A percentile compares a stretch with the other conserved stretches of the same genome.
Evolutionary conservation across 148 eudicot genomes (phyloP).

Genomic region (Fagopyrum homotropicum): DNA sequence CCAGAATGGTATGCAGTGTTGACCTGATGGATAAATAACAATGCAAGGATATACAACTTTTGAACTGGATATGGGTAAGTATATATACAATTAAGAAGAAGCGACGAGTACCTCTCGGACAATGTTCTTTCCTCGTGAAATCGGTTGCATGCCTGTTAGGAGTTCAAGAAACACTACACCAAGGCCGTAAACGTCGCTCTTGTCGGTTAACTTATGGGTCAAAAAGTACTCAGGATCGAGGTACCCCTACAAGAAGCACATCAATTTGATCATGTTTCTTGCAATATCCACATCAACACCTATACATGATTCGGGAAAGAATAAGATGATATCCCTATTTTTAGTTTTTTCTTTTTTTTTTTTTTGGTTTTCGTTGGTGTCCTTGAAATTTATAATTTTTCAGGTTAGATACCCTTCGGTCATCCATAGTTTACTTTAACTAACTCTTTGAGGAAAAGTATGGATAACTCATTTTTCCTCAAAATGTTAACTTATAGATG

Average conservation of each 20-base stretch:
- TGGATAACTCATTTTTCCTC: too few relatives aligned
- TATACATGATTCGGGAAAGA: too few relatives aligned
- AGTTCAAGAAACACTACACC: conserved; percentile 82
- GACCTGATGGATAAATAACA: conserved; percentile 29
- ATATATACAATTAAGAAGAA: not conserved
- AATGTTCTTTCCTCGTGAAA: conserved; percentile 67
- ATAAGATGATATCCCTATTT: too few relatives aligned
- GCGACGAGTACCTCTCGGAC: conserved; percentile 64
- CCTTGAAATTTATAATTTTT: too few relatives aligned
- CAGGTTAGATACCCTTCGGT: too few relatives aligned
- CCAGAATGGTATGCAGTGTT: conserved; percentile 43
- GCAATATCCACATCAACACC: not conserved
- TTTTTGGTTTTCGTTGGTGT: too few relatives aligned
- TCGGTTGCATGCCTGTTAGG: conserved; percentile 68
- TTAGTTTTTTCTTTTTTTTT: too few relatives aligned
- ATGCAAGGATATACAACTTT: not conserved
- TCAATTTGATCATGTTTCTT: not conserved
- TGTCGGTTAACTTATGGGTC: conserved; percentile 75
- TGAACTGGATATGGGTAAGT: not conserved
- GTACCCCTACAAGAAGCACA: conserved; percentile 52
- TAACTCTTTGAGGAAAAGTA: too few relatives aligned
- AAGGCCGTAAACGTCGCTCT: conserved; percentile 84
- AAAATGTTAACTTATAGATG: too few relatives aligned
- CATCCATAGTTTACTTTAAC: too few relatives aligned
- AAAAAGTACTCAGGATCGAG: conserved; percentile 84